These are phyloP conservation scores for Xenoacremonium recifei DNA, from an alignment of 2,329 filamentous ascomycete genomes.

Conservation along the genomic window DNA sequence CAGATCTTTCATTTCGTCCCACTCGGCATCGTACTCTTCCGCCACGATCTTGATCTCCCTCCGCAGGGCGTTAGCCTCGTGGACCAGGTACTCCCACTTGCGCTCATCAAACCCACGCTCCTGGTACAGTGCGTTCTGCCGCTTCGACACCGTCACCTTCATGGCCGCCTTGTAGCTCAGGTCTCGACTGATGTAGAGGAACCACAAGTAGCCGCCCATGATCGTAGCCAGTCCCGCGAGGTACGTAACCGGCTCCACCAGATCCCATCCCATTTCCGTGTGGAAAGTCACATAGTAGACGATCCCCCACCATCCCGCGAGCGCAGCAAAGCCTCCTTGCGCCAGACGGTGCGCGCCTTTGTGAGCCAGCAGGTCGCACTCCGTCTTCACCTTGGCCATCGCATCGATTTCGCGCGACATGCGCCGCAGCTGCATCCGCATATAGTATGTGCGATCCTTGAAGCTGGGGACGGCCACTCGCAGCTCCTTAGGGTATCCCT, in stretches of 20 bases:
- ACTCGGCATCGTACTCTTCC: constrained; percentile 86
- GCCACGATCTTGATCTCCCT: constrained; percentile 79
- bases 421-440: constrained; percentile 73
- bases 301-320: constrained; percentile 76
- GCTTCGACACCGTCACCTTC: constrained; percentile 78
- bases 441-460: constrained; percentile 85
- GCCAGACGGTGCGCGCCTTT: constrained; percentile 76
- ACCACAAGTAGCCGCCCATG: constrained; percentile 91
- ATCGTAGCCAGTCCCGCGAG: constrained; percentile 82
- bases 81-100: constrained; percentile 75
- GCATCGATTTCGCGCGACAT: constrained; percentile 66
- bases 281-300: constrained; percentile 73
- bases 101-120: constrained; percentile 71
- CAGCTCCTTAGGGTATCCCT: constrained; percentile 65
- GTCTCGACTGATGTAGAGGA: constrained; percentile 88
- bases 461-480: constrained; percentile 83
- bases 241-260: constrained; percentile 89
- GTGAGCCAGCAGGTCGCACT: constrained; percentile 78
- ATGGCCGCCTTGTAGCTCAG: constrained; percentile 83
- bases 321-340: constrained; percentile 71
- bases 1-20: constrained; percentile 76
- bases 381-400: constrained; percentile 72
- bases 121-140: constrained; percentile 76
- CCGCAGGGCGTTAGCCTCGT: constrained; percentile 75
- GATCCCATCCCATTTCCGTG: constrained; percentile 83